Conservation (phyloP, 768 basidiomycete genomes). For the Amanita molliuscula region DNA sequence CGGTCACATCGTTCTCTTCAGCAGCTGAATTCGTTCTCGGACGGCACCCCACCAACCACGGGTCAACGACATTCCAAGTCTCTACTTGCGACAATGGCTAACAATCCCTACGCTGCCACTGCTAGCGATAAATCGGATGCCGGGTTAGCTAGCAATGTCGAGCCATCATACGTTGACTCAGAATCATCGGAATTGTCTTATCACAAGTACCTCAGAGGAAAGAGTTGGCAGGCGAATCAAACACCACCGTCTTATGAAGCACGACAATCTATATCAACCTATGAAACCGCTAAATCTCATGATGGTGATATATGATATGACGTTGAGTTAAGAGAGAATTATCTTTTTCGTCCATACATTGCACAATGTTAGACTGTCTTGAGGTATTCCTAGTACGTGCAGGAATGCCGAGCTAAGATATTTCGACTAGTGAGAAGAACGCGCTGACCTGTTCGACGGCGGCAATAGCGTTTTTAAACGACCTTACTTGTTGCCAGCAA, state of each 20-base stretch:
- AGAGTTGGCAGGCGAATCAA: not conserved
- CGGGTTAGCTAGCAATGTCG: not conserved
- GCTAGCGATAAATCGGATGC: not conserved
- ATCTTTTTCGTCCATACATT: not conserved
- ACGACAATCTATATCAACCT: conserved; percentile 5
- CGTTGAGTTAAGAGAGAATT: not conserved
- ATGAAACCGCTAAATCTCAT: conserved; percentile 1
- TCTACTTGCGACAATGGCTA: not conserved
- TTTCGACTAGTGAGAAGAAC: not conserved
- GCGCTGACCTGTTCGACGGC: conserved; percentile 54
- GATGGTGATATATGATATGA: conserved; percentile 2
- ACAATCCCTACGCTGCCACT: not conserved
- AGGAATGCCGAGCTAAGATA: not conserved
- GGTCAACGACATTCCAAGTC: not conserved
- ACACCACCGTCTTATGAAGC: not conserved
- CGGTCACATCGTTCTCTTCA: not conserved
- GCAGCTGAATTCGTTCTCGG: not conserved
- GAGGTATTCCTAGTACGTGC: conserved; percentile 50
- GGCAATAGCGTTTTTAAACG: conserved; percentile 61
- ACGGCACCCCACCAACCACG: not conserved
- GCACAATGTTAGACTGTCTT: conserved; percentile 37
- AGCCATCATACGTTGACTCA: not conserved
- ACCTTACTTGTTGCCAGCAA: conserved; percentile 64
- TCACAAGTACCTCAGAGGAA: not conserved
- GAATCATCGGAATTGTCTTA: not conserved